A percentile compares a stretch with the other conserved stretches of the same genome.
Evolutionary conservation across 2,329 filamentous ascomycete genomes (phyloP).

Genomic region (Mycosphaerella sp.): DNA sequence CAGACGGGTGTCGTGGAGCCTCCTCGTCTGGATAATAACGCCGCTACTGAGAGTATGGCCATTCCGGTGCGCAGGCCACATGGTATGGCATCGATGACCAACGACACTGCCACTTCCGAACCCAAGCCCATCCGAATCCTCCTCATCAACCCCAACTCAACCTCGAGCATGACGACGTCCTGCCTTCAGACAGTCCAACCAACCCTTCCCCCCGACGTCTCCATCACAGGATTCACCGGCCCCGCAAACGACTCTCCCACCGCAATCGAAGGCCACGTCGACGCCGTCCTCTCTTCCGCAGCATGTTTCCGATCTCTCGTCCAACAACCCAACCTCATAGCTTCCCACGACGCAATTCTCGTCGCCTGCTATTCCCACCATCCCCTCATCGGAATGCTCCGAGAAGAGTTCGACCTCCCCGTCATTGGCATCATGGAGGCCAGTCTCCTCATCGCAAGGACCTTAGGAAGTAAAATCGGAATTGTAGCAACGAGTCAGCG

Average conservation of each 20-base stretch:
- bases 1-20: constrained; percentile 35
- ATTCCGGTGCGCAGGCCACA: neutral
- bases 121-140: constrained; percentile 37
- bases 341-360: constrained; percentile 43
- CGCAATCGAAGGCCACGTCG: constrained; percentile 47
- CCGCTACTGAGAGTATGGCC: neutral
- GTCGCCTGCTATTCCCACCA: constrained; percentile 48
- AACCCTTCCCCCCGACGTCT: constrained; percentile 44
- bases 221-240: constrained; percentile 47
- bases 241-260: constrained; percentile 43
- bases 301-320: constrained; percentile 44
- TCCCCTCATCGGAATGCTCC: constrained; percentile 42
- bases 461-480: constrained; percentile 45
- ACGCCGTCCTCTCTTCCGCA: constrained; percentile 47
- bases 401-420: constrained; percentile 43
- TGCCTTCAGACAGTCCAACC: constrained; percentile 42
- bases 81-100: neutral
- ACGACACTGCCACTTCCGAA: neutral
- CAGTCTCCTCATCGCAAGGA: constrained; percentile 45
- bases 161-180: constrained; percentile 43
- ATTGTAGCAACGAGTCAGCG: constrained; percentile 40
- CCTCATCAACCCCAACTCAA: constrained; percentile 47
- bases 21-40: constrained; percentile 2
- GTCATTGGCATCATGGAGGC: constrained; percentile 50
- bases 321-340: constrained; percentile 32